phyloP scores from a whole-genome alignment of 371 early-diverging fungal genomes.

The Mortierella sp. region DNA sequence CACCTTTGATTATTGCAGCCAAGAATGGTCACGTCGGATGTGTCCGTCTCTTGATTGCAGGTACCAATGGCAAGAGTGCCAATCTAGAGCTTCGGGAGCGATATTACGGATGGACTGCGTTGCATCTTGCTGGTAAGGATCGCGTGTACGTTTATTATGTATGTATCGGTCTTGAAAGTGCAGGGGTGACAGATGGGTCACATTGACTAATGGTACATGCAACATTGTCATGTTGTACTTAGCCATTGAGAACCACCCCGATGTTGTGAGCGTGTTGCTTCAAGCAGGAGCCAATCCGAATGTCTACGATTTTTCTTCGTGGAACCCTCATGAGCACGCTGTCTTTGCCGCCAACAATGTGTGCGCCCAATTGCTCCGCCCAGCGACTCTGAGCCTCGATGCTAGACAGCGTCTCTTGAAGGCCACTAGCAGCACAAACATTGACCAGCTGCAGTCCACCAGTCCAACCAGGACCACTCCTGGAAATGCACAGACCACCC shows the following conservation, averaged over 20 bases:
- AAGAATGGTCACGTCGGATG: conserved; percentile 65
- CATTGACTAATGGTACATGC: neutral
- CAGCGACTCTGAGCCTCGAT: conserved; percentile 35
- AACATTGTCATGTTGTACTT: conserved; percentile 9
- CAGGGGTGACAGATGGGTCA: neutral
- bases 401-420: conserved; percentile 28
- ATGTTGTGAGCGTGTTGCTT: conserved; percentile 61
- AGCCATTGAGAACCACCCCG: conserved; percentile 69
- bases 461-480: conserved; percentile 2
- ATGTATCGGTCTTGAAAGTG: neutral
- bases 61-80: conserved; percentile 17
- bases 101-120: conserved; percentile 71
- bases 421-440: conserved; percentile 7
- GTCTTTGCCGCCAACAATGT: conserved; percentile 68
- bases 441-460: conserved; percentile 8
- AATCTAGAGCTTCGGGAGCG: conserved; percentile 54
- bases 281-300: conserved; percentile 66
- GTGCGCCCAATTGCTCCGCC: conserved; percentile 63
- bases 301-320: conserved; percentile 60
- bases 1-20: conserved; percentile 68
- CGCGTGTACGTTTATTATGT: neutral
- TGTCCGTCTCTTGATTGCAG: conserved; percentile 58
- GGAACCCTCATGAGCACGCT: conserved; percentile 79
- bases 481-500: conserved; percentile 9
- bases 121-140: conserved; percentile 66